A percentile compares a stretch with the other conserved stretches of the same genome.
Evolutionary conservation across 139 green algal species (phyloP).

Genomic region (Coelastrella sp.): DNA sequence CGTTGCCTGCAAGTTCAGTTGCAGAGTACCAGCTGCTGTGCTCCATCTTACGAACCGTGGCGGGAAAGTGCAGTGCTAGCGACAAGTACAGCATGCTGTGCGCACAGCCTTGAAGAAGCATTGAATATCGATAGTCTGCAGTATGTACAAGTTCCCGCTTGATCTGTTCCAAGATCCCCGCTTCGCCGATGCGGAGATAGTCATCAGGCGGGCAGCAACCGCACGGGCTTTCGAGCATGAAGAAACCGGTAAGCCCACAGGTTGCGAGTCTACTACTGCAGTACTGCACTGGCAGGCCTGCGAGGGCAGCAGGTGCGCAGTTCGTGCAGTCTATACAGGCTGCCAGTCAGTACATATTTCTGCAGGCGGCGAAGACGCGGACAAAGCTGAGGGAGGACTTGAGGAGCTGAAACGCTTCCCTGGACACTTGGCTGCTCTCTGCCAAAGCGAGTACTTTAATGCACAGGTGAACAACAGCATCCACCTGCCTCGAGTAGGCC

Average conservation of each 20-base stretch:
- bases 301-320: no score
- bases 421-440: neutral
- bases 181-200: neutral
- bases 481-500: no score
- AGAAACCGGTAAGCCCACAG: neutral
- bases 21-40: no score
- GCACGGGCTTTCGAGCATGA: no score
- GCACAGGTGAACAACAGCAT: neutral
- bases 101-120: no score
- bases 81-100: no score
- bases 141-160: neutral
- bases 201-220: neutral
- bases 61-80: no score
- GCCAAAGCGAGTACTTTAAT: neutral
- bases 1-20: no score
- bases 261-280: neutral
- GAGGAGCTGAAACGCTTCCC: neutral
- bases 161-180: neutral
- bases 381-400: neutral
- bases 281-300: neutral
- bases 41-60: no score
- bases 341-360: neutral
- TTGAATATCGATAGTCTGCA: neutral
- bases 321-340: neutral
- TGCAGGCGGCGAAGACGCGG: neutral